Evolutionary conservation across 257 asterid species (phyloP), one percentile per base, ranked within the genome.

Genomic region (Lycium ferocissimum): DNA sequence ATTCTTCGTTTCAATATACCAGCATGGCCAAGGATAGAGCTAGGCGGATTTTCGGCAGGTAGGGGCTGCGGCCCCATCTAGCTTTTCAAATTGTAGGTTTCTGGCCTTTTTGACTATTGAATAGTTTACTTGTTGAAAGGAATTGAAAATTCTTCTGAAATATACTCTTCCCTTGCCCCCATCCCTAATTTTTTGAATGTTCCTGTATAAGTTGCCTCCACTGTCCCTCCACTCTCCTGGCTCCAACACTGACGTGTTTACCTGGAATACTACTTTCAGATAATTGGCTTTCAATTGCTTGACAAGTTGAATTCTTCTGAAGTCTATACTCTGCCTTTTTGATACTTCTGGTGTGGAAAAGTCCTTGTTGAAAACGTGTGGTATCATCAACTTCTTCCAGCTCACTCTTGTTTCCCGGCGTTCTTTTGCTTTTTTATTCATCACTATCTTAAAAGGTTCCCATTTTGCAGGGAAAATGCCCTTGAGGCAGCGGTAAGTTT

Each of bases 391-490:
- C 15, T 63, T 72, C 57, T 40, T n/a, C 80, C 57, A 47, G 26
- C 58, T 62, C 84, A 81, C 14, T 49, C 38, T 20, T 76, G 82
- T 53, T 76, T 7, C 61, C 37, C 40, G 6, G 2, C 45, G 1
- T 54, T 61, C 56, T 47, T 26, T 15, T 80, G 47, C 71, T 8
- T 22, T 20, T 63, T 9, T 26, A 2, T 63, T 63, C 71, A 63
- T 10, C 15, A 1, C 71, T 54, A 69, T 26, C 73, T 35, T 9
- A 35, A 22, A 47, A 45, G 13, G 33, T 8, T 20, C 3, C 43
- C 62, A n/a, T 53, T 70, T n/a, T 71, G 85, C 22, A 26, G 59
- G 81, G 76, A 61, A 35, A 61, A 53, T 85, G 69, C 72, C 57
- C 40, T 59, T 83, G 38, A 62, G 67, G 45, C 69, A 43, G 57